A percentile compares a stretch with the other conserved stretches of the same genome.
phyloP scores from a whole-genome alignment of 192 early-diverging fungal species.

The Haplosporangium gracile region DNA sequence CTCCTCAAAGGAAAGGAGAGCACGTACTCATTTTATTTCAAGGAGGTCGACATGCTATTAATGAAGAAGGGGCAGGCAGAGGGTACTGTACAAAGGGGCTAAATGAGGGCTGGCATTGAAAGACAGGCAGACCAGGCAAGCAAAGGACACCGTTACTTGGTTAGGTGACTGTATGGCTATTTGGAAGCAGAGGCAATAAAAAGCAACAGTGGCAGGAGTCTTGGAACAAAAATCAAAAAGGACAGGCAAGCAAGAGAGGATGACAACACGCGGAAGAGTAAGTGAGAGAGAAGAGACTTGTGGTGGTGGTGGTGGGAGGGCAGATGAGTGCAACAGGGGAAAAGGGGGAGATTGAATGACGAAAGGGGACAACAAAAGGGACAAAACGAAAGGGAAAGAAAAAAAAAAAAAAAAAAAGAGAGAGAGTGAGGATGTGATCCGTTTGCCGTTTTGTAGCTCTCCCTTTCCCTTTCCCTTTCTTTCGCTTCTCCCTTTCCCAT shows the following conservation, averaged over 20 bases:
- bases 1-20: background rate
- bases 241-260: background rate
- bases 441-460: background rate
- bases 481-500: background rate
- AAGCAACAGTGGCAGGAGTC: background rate
- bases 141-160: background rate
- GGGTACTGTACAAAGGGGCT: background rate
- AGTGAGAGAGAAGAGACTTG: background rate
- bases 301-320: background rate
- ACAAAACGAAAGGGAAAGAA: background rate
- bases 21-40: background rate
- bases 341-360: background rate
- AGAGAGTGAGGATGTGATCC: background rate
- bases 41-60: background rate
- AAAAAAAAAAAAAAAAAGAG: background rate
- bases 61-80: background rate
- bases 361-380: background rate
- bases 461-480: background rate
- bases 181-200: background rate
- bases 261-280: background rate
- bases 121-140: background rate
- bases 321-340: background rate
- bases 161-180: background rate
- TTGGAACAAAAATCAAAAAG: background rate
- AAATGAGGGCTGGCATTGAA: background rate